Base-by-base conservation (phyloP, 805 yeast genomes). In the Sugiyamaella lignohabitans region DNA sequence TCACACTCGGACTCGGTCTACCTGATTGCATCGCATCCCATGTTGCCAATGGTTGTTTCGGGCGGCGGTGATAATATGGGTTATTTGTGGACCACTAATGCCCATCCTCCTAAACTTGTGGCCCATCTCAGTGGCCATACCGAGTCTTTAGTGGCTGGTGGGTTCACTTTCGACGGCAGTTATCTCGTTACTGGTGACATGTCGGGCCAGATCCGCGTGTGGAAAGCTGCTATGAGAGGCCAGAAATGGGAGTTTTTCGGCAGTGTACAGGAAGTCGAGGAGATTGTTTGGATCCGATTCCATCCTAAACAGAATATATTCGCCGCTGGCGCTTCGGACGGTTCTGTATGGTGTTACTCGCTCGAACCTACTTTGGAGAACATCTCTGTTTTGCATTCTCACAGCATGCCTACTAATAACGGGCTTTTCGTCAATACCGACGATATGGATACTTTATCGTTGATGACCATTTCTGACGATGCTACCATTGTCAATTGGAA, bases 11-110 rank as follows among this genome's bases (percentile, higher is more conserved):
- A 93, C 65, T 87, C 96, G 2, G 77, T 91, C 2, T 91, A 84
- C 66, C 73, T 84, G 11, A 73, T 93, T n/a, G 78, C 85, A 42
- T 69, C 80, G 4, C 97, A 93, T 63, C 97, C 97, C 35, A 73
- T 73, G 4, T 71, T 88, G 50, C 97, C 97, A 16, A 57, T 72
- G 63, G 93, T 86, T 5, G 83, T 82, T n/a, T 76, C 91, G 19
- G 98, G 99, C 24, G 98, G 96, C 37, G 98, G 95, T 49, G 99
- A 93, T 64, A 82, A 91, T 63, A 71, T 78, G 21, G 96, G 89
- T 1, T 86, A 79, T 62, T 62, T 93, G 58, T 93, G 98, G 98
- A 87, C 96, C 3, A 82, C 95, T 1, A 94, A 87, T 64, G 73
- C 87, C 1, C 80, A 78, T 50, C 95, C 96, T 27, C 87, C 96